Evolutionary conservation across 768 basidiomycete species (phyloP).

Genomic region (Macrolepiota fuliginosa): DNA sequence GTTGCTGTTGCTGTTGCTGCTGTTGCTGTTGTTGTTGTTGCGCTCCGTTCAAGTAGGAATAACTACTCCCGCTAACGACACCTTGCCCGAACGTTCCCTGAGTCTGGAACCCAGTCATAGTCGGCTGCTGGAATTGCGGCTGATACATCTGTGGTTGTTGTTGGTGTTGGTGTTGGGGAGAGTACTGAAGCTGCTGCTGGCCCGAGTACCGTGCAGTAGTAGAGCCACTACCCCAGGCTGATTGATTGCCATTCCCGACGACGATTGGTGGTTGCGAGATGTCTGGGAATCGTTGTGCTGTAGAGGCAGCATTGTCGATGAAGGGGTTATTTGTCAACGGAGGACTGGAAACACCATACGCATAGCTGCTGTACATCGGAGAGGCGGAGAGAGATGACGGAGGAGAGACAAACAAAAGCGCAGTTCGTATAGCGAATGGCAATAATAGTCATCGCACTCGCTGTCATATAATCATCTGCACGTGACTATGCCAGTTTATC

Average conservation of each 20-base stretch:
- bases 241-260: slow-evolving; percentile 14
- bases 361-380: slow-evolving; percentile 39
- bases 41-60: slow-evolving; percentile 32
- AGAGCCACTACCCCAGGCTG: slow-evolving; percentile 8
- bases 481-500: background rate
- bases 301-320: slow-evolving; percentile 42
- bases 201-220: slow-evolving; percentile 23
- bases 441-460: background rate
- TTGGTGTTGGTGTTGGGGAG: slow-evolving; percentile 36
- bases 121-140: slow-evolving; percentile 7
- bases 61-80: slow-evolving; percentile 37
- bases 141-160: slow-evolving; percentile 23
- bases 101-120: slow-evolving; percentile 38
- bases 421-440: background rate
- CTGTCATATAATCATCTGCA: background rate
- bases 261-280: slow-evolving; percentile 33
- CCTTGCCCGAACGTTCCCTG: slow-evolving; percentile 55
- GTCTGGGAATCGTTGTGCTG: slow-evolving; percentile 55
- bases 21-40: slow-evolving; percentile 26
- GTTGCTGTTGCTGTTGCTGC: slow-evolving; percentile 25
- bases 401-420: background rate
- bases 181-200: slow-evolving; percentile 34
- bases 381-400: background rate
- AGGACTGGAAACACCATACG: slow-evolving; percentile 34
- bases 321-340: slow-evolving; percentile 69